Evolutionary conservation across 352 stramenopile genomes (phyloP), one percentile per base, ranked within the genome.

Genomic region (Phytophthora hybrid): DNA sequence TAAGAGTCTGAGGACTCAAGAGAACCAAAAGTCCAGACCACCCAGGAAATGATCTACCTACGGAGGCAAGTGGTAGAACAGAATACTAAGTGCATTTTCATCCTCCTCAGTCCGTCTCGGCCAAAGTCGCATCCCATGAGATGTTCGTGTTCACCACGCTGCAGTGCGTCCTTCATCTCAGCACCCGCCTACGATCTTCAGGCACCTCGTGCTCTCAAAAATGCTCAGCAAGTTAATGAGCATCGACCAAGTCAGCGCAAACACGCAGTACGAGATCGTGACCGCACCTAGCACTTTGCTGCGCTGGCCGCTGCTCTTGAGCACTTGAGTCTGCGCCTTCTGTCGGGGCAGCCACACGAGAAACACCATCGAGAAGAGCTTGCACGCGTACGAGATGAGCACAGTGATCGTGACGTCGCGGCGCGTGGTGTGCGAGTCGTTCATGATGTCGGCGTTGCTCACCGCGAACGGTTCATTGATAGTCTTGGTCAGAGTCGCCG

Each of bases 301-400:
- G 7, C 34, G 41, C 37, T 58, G 53, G 10, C 63, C 80, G 65
- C 5, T 67, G 11, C 31, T 37, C 52, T 77, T 77, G 11, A 81
- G 57, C 21, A 11, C 62, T 66, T 79, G 77, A 6, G 77, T 81
- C 47, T 83, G 44, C 3, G 47, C 31, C 52, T 83, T 83, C 63
- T 83, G 77, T 49, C 66, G 70, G 13, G 82, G 82, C 23, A 89
- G 66, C 29, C 81, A 66, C 16, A 73, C 69, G 19, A 89, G 78
- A 59, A 82, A 88, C 16, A 73, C 0, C 16, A 85, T 41, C 1
- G 77, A 80, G 6, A 71, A 32, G 2, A 84, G 39, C 26, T 82
- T 83, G 57, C 71, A 62, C 7, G 46, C 19, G 63, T 86, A 88
- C 31, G 73, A 79, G 63, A 89, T 82, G 11, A 82, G 47, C 31